A percentile compares a stretch with the other conserved stretches of the same genome.
Evolutionary conservation across 805 yeast genomes (phyloP).

Genomic region (Candida oleophila): DNA sequence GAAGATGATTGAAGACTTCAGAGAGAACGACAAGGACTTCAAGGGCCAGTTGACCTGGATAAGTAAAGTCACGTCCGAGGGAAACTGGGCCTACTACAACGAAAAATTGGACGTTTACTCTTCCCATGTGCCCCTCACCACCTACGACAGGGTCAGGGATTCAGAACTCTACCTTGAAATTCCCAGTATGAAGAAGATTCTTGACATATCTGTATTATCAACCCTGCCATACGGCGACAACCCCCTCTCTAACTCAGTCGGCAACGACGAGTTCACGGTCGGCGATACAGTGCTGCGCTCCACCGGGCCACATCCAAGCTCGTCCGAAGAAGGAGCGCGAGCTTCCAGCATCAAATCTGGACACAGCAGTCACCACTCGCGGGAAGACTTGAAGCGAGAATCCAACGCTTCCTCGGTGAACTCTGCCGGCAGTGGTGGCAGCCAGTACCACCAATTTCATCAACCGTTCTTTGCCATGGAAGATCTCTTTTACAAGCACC

Average conservation of each 20-base stretch:
- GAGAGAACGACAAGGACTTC: neutral
- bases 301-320: neutral
- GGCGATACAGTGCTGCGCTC: neutral
- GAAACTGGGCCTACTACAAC: constrained; percentile 58
- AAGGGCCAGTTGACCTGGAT: constrained; percentile 46
- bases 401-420: constrained; percentile 33
- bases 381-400: constrained; percentile 31
- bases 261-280: neutral
- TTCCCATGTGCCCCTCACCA: constrained; percentile 53
- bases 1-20: constrained; percentile 3
- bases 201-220: constrained; percentile 16
- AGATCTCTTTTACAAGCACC: constrained; percentile 54
- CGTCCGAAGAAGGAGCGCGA: neutral
- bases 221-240: neutral
- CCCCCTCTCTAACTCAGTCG: neutral
- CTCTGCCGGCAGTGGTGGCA: constrained; percentile 21
- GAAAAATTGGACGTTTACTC: constrained; percentile 60
- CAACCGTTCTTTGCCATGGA: constrained; percentile 41
- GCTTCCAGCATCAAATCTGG: neutral
- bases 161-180: constrained; percentile 21
- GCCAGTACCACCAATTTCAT: constrained; percentile 41
- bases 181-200: constrained; percentile 24
- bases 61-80: constrained; percentile 56
- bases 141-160: constrained; percentile 14
- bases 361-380: neutral